These are phyloP conservation scores for Lodderomyces theae DNA, from an alignment of 1,139 yeast genomes.

Conservation along the genomic window DNA sequence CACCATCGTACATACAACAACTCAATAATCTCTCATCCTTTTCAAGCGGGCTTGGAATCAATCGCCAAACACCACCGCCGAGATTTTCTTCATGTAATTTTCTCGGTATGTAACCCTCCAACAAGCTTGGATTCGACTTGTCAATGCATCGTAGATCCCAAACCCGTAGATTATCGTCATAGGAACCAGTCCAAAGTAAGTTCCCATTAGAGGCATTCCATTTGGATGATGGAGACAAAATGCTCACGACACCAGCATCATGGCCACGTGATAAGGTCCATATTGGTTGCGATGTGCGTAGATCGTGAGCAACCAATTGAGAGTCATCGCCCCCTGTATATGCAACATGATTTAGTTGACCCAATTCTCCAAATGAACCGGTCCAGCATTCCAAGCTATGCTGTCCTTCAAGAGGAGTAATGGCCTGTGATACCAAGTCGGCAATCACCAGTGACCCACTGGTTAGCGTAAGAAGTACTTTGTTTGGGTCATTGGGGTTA, in stretches of 20 bases:
- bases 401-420: slow-evolving; percentile 19
- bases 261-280: slow-evolving; percentile 65
- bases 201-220: slow-evolving; percentile 48
- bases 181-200: slow-evolving; percentile 83
- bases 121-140: slow-evolving; percentile 31
- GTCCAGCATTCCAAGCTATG: slow-evolving; percentile 92
- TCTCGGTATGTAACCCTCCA: slow-evolving; percentile 50
- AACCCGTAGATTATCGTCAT: slow-evolving; percentile 74
- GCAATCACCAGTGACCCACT: slow-evolving; percentile 48
- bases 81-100: slow-evolving; percentile 45
- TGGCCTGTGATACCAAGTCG: slow-evolving; percentile 21
- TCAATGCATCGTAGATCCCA: slow-evolving; percentile 68
- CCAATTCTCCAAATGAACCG: slow-evolving; percentile 64
- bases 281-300: slow-evolving; percentile 44
- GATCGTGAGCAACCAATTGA: slow-evolving; percentile 70
- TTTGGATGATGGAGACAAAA: slow-evolving; percentile 46
- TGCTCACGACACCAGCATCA: slow-evolving; percentile 85
- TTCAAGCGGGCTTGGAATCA: slow-evolving; percentile 60
- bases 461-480: slow-evolving; percentile 54
- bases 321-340: slow-evolving; percentile 94
- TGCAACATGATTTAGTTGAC: slow-evolving; percentile 54
- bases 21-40: slow-evolving; percentile 48
- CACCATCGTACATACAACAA: slow-evolving; percentile 97
- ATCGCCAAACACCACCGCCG: slow-evolving; percentile 96
- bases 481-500: slow-evolving; percentile 36